Evolutionary conservation across 306 rosid species (phyloP).

Genomic region (Corylus avellana): DNA sequence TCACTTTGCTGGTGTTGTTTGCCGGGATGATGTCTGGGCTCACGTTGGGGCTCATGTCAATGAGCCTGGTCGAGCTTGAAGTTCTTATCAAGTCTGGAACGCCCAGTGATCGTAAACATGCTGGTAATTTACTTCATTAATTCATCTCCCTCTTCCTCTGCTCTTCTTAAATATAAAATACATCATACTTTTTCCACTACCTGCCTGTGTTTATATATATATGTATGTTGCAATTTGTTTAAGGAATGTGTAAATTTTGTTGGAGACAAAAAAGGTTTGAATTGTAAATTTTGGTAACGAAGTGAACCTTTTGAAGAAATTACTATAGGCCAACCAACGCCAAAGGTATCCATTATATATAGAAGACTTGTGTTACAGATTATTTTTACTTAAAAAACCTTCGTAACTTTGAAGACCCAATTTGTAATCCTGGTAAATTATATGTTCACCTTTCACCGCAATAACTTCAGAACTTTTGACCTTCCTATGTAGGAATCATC

Average conservation of each 20-base stretch:
- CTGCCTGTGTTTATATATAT: not conserved
- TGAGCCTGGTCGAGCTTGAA: constrained; percentile 96
- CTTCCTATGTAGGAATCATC: no score
- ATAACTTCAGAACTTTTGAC: no score
- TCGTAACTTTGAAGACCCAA: no score
- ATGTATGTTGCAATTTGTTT: not conserved
- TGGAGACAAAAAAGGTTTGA: not conserved
- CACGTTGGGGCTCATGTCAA: constrained; percentile 94
- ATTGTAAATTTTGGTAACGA: not conserved
- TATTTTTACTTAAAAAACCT: no score
- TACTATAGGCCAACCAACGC: no score
- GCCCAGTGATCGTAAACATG: constrained; percentile 66
- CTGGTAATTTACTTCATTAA: constrained; percentile 45
- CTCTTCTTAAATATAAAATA: not conserved
- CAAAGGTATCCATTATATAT: no score
- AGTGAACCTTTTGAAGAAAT: no score
- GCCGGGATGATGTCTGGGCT: constrained; percentile 98
- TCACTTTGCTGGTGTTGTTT: constrained; percentile 63
- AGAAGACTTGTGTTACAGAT: no score
- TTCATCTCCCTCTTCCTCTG: not conserved
- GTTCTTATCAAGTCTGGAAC: constrained; percentile 89
- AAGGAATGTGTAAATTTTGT: not conserved
- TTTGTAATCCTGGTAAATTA: no score
- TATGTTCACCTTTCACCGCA: no score
- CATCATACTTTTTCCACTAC: not conserved